Base-by-base conservation (phyloP, 2,329 filamentous ascomycete species). In the Boeremia lycopersici region DNA sequence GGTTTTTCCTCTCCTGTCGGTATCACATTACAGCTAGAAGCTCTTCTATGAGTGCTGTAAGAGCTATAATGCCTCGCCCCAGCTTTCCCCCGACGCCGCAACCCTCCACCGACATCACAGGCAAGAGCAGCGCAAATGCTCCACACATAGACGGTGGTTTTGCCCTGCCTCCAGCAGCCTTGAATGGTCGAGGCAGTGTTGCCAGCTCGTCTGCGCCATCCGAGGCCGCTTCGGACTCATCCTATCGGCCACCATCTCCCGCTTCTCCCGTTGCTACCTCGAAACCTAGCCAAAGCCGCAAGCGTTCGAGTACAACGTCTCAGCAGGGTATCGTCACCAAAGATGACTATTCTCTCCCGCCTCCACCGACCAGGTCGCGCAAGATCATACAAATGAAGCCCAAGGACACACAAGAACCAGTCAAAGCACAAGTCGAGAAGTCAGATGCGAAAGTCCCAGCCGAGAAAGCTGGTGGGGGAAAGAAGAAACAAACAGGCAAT, bases 351-450 rank as follows among this genome's bases (percentile, higher is more conserved):
- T 84, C 89, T 9, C 84, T 99, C 13, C 95, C 95, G 17, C 95
- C 95, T 9, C 95, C 93, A 13, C 95, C 95, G 0, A 96, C 93
- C 3, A 84, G 93, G 59, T 90, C 91, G 36, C 88, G 93, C 68
- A 98, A 96, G 79, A 98, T 99, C 72, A 98, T 98, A 54, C 93
- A 98, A 77, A 96, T 98, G 93, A 96, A 96, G 76, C 93, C 86
- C 38, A 75, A 70, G 65, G 72, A 67, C 34, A 41, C 57, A 23
- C 64, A 69, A 25, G 68, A 69, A 15, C 34, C 61, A 12, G 17
- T 62, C 35, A 72, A 67, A 50, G 23, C 60, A 15, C 62, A 63
- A 31, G n/a, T 62, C 9, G 57, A 64, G 26, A 42, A 63, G 11
- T 44, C 61, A 19, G 57, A 60, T 50, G 56, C 67, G 9, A 73